Percentiles rank a stretch among this genome's conserved stretches.
Conservation (phyloP, 257 asterid genomes). For the Solanum paucissectum region DNA sequence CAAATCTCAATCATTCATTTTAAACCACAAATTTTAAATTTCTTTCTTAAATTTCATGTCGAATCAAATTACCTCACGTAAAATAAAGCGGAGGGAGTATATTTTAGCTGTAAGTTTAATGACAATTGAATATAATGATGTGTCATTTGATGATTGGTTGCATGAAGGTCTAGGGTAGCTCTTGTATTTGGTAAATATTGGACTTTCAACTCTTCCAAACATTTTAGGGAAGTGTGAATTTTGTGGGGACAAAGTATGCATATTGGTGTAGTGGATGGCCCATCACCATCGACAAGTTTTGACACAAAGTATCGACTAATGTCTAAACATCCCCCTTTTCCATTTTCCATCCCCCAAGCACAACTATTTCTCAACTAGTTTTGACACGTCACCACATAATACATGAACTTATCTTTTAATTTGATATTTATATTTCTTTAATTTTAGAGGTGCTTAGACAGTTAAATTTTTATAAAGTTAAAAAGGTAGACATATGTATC, state of each 20-base stretch:
- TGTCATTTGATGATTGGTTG: background rate
- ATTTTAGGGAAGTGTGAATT: background rate
- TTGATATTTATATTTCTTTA: too few species aligned
- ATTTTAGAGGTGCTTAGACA: too few species aligned
- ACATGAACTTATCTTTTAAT: too few species aligned
- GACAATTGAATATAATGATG: background rate
- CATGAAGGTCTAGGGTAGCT: conserved; percentile 1
- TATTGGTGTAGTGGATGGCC: background rate
- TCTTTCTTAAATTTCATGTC: too few species aligned
- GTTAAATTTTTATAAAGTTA: too few species aligned
- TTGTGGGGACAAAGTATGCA: background rate
- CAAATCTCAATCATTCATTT: too few species aligned
- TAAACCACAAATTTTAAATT: too few species aligned
- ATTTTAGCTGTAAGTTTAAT: background rate
- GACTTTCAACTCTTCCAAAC: background rate
- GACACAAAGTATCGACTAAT: background rate
- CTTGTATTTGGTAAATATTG: background rate
- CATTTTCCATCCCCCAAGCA: background rate
- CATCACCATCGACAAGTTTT: background rate
- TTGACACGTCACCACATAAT: background rate
- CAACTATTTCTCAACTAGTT: background rate
- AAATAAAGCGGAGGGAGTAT: too few species aligned
- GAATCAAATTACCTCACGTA: too few species aligned
- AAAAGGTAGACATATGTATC: accelerated
- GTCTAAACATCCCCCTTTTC: background rate